Conservation (phyloP, 225 moss, liverwort and hornwort genomes). For the Ulota crispa region DNA sequence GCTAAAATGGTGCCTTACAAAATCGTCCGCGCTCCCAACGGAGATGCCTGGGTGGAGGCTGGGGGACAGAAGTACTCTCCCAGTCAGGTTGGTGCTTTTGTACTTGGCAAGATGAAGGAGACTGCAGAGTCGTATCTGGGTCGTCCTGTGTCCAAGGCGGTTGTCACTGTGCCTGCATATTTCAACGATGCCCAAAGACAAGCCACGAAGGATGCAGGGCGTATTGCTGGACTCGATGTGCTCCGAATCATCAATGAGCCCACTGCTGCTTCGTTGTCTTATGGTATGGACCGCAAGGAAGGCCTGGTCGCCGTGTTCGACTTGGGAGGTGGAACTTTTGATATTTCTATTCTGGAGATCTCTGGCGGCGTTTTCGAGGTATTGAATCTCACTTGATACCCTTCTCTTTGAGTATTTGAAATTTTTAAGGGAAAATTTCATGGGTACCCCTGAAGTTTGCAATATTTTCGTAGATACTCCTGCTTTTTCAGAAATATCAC, state of each 20-base stretch:
- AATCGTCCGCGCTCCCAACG: slow-evolving; percentile 47
- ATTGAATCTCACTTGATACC: background rate
- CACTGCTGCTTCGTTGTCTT: slow-evolving; percentile 79
- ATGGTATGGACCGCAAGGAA: slow-evolving; percentile 91
- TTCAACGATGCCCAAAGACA: slow-evolving; percentile 63
- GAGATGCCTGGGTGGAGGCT: slow-evolving; percentile 62
- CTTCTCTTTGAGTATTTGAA: background rate
- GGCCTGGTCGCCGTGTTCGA: slow-evolving; percentile 92
- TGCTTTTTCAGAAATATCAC: too few species aligned
- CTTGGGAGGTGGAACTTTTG: slow-evolving; percentile 93
- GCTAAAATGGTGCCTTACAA: slow-evolving; percentile 60
- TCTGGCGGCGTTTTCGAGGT: slow-evolving; percentile 97
- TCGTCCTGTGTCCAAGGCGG: slow-evolving; percentile 52
- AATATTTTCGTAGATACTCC: too few species aligned
- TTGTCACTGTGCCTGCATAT: slow-evolving; percentile 62
- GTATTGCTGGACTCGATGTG: slow-evolving; percentile 82
- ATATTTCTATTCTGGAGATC: slow-evolving; percentile 87
- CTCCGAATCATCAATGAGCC: slow-evolving; percentile 86
- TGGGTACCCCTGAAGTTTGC: too few species aligned
- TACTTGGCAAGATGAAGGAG: slow-evolving; percentile 63
- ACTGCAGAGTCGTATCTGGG: slow-evolving; percentile 59
- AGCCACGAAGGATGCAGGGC: slow-evolving; percentile 62
- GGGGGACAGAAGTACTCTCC: slow-evolving; percentile 61
- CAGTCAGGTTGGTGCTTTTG: slow-evolving; percentile 53
- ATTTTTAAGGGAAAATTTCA: too few species aligned